These are phyloP conservation scores for Nemania diffusa DNA, from an alignment of 2,329 filamentous ascomycete species.

Conservation along the genomic window DNA sequence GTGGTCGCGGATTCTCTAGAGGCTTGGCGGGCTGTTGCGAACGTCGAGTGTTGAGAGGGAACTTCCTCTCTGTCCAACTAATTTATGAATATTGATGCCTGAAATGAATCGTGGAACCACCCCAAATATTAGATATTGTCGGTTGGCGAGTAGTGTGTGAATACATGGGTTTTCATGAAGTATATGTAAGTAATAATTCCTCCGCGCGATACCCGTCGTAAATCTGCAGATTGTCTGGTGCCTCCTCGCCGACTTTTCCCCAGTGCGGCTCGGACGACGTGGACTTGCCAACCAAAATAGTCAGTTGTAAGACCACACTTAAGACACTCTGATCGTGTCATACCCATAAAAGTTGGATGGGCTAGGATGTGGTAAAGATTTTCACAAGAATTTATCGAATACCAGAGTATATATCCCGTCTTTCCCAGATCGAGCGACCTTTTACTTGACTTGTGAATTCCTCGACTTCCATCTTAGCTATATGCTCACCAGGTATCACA, in stretches of 20 bases:
- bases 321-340: background rate
- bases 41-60: background rate
- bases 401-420: constrained; percentile 38
- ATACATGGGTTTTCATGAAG: background rate
- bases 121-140: background rate
- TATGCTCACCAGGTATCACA: constrained; percentile 86
- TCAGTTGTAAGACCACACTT: background rate
- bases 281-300: background rate
- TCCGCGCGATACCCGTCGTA: too few species aligned
- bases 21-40: background rate
- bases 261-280: too few species aligned
- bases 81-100: background rate
- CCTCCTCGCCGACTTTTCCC: too few species aligned
- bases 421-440: constrained; percentile 42
- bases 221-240: too few species aligned
- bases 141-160: background rate
- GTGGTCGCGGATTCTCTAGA: background rate
- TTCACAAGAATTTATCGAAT: constrained; percentile 8
- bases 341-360: background rate
- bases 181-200: background rate
- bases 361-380: background rate
- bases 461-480: constrained; percentile 89
- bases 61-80: background rate
- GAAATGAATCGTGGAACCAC: background rate
- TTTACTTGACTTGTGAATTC: constrained; percentile 70